phyloP scores from a whole-genome alignment of 164 flowering plant species.

The Chloranthus sessilifolius region DNA sequence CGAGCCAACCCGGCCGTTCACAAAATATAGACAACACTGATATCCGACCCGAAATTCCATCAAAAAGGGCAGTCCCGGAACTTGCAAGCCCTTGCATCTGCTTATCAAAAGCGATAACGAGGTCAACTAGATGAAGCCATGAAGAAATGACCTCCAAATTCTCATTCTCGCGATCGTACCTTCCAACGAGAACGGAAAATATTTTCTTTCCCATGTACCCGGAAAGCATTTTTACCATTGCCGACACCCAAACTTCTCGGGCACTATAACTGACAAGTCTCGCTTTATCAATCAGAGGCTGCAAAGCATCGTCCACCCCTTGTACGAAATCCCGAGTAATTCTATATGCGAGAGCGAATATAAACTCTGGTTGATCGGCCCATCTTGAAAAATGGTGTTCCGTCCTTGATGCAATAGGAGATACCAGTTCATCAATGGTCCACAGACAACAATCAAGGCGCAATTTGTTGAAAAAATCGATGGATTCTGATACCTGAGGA shows the following conservation, averaged over 20 bases:
- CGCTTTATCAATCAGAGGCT: constrained; percentile 66
- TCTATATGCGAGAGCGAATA: constrained; percentile 59
- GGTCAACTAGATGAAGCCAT: constrained; percentile 67
- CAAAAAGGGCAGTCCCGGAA: constrained; percentile 25
- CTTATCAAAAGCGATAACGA: constrained; percentile 45
- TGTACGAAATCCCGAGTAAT: constrained; percentile 38
- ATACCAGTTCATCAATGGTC: constrained; percentile 63
- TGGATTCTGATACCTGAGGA: background rate
- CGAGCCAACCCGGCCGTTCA: constrained; percentile 53
- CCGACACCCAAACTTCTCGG: constrained; percentile 63
- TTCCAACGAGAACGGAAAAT: constrained; percentile 39
- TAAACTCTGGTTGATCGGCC: constrained; percentile 53
- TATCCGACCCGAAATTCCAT: constrained; percentile 20
- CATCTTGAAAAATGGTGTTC: constrained; percentile 60
- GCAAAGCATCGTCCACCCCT: constrained; percentile 56
- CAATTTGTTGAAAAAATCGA: background rate
- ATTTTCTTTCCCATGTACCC: constrained; percentile 33
- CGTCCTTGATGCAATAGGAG: constrained; percentile 47
- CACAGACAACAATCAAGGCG: constrained; percentile 27
- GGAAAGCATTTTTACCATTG: constrained; percentile 54
- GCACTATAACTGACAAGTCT: constrained; percentile 49
- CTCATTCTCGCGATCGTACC: constrained; percentile 22
- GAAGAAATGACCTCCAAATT: constrained; percentile 33
- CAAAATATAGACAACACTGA: constrained; percentile 42
- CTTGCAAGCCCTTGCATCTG: constrained; percentile 44